These are phyloP conservation scores for Breynia disticha DNA, from an alignment of 441 rosid genomes.

Conservation along the genomic window DNA sequence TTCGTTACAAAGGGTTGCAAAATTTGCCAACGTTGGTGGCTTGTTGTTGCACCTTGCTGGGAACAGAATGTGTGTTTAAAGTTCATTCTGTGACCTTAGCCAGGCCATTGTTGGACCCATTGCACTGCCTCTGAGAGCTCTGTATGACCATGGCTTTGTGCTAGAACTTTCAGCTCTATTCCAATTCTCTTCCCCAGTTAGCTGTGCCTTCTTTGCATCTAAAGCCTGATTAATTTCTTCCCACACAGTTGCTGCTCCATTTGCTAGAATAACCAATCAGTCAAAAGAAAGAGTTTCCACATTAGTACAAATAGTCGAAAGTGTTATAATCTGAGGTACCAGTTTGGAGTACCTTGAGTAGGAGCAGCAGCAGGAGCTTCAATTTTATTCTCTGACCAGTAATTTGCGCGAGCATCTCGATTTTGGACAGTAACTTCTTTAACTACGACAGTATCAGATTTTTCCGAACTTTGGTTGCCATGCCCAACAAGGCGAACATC, in stretches of 20 bases:
- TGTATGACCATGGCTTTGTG: slow-evolving; percentile 44
- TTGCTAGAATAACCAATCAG: slow-evolving; percentile 3
- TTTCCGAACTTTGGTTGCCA: slow-evolving; percentile 22
- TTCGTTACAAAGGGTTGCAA: no score
- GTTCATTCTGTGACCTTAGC: slow-evolving; percentile 54
- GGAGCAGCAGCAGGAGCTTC: slow-evolving; percentile 15
- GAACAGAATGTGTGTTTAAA: slow-evolving; percentile 14
- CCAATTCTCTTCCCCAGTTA: slow-evolving; percentile 51
- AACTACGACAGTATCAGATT: slow-evolving; percentile 17
- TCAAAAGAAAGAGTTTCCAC: not conserved
- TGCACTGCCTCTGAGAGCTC: slow-evolving; percentile 58
- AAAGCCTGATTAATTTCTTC: slow-evolving; percentile 60
- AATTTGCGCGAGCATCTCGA: slow-evolving; percentile 23
- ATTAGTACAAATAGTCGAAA: no score
- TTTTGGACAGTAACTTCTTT: slow-evolving; percentile 16
- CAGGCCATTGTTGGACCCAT: slow-evolving; percentile 77
- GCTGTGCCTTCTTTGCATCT: slow-evolving; percentile 53
- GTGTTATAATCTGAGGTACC: not conserved
- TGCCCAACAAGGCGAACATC: slow-evolving; percentile 54
- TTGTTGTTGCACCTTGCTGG: not conserved
- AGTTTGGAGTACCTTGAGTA: slow-evolving; percentile 29
- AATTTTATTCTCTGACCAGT: slow-evolving; percentile 12
- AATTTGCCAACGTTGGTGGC: not conserved
- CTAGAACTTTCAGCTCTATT: slow-evolving; percentile 36
- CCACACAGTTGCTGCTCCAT: slow-evolving; percentile 31